Base-by-base conservation (phyloP, 2,329 filamentous ascomycete genomes). In the Pestalotiopsis sp. region DNA sequence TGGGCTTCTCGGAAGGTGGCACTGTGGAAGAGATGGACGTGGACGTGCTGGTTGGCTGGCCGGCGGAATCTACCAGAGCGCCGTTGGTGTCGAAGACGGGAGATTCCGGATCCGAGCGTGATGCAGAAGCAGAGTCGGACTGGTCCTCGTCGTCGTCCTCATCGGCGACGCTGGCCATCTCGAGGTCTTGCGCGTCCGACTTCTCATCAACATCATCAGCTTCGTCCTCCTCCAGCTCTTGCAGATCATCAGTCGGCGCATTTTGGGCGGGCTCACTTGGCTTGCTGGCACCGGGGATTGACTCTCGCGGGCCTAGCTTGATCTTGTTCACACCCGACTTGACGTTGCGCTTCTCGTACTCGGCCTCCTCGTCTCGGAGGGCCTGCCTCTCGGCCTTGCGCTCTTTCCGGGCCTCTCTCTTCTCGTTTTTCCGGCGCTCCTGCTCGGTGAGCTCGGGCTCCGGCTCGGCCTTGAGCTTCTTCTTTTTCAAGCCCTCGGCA, bases 11-110 rank as follows among this genome's bases (percentile, higher is more conserved):
- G 41, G 87, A 85, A 4, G 86, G 83, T 6, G 90, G 84, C 13
- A 88, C 83, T 61, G 89, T 86, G 25, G 91, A 93, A 67, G 91
- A 92, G 67, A 90, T 87, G 20, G 92, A 94, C 38, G 92, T 93
- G 61, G 86, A 88, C 70, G 84, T 83, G 79, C 88, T 89, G 62
- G 86, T 81, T n/a, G 83, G 76, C 70, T 88, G 86, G 69, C 75
- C 79, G 5, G 78, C 78, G 27, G 78, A 76, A 66, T 82, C 80
- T 70, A 81, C 78, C 71, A 85, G 80, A 20, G 78, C 74, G 56
- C 82, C 80, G 67, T 83, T 83, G 66, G 80, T 82, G 76, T 93
- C 91, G 73, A 90, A 91, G 2, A 85, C 83, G 27, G 90, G 87
- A 7, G 91, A 93, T 60, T 83, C 81, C n/a, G 84, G 83, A 36